These are phyloP conservation scores for Thalassiosira exigua DNA, from an alignment of 352 stramenopile species.

Conservation along the genomic window DNA sequence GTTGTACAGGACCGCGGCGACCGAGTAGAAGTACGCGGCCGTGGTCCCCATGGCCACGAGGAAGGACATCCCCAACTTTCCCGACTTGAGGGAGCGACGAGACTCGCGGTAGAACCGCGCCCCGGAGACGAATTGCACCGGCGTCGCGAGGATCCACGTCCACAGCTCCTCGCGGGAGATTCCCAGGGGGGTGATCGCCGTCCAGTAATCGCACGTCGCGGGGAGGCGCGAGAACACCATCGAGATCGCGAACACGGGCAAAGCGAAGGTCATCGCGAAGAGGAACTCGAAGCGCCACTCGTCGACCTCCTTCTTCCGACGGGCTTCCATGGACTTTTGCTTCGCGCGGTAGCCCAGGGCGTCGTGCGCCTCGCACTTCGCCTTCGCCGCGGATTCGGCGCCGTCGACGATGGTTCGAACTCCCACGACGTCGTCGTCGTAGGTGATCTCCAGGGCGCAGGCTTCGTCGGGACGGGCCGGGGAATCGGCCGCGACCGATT, in stretches of 20 bases:
- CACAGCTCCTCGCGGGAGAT: constrained; percentile 58
- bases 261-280: constrained; percentile 89
- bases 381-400: constrained; percentile 18
- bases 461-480: constrained; percentile 2
- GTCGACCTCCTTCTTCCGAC: constrained; percentile 88
- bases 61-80: constrained; percentile 96
- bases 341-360: constrained; percentile 53
- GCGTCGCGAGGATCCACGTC: constrained; percentile 88
- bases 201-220: constrained; percentile 40
- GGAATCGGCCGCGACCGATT: not conserved
- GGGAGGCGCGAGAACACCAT: constrained; percentile 77
- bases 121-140: constrained; percentile 94
- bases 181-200: constrained; percentile 14
- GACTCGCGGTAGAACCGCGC: constrained; percentile 93
- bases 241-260: constrained; percentile 93
- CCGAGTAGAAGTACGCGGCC: constrained; percentile 94
- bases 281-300: constrained; percentile 90
- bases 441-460: constrained; percentile 48
- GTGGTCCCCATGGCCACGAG: constrained; percentile 96
- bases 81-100: constrained; percentile 89
- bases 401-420: constrained; percentile 45
- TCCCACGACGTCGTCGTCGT: constrained; percentile 40
- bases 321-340: constrained; percentile 87
- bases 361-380: constrained; percentile 48
- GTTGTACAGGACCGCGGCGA: constrained; percentile 86